Evolutionary conservation across 495 filamentous ascomycete species (phyloP).

Genomic region (Penicillium turbatum): DNA sequence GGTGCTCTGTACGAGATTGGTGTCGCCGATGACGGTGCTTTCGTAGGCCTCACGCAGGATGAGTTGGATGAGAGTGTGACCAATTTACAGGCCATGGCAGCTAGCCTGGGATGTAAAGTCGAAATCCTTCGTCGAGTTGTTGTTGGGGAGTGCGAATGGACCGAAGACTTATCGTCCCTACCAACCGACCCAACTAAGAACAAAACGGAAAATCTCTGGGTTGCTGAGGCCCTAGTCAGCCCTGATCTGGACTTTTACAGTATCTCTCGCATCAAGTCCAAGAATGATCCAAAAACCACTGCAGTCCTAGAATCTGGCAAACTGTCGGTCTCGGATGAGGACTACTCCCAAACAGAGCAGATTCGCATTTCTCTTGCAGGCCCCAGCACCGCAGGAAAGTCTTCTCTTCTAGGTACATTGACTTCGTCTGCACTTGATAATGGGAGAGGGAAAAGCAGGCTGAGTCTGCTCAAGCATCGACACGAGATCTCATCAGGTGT

Average conservation of each 20-base stretch:
- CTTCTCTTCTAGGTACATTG: constrained; percentile 81
- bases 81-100: constrained; percentile 83
- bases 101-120: constrained; percentile 84
- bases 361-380: constrained; percentile 89
- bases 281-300: neutral
- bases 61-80: constrained; percentile 86
- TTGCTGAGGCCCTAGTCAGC: constrained; percentile 78
- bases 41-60: constrained; percentile 84
- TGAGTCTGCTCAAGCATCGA: constrained; percentile 86
- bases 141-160: constrained; percentile 85
- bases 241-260: constrained; percentile 52
- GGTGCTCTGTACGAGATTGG: constrained; percentile 96
- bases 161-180: constrained; percentile 34
- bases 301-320: neutral
- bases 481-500: constrained; percentile 89
- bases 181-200: constrained; percentile 23
- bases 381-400: constrained; percentile 90
- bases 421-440: constrained; percentile 87
- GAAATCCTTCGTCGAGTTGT: constrained; percentile 76
- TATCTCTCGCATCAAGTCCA: constrained; percentile 8
- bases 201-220: constrained; percentile 65
- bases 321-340: constrained; percentile 16
- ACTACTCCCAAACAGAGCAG: constrained; percentile 56
- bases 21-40: constrained; percentile 87
- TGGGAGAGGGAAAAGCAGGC: constrained; percentile 79